Conservation (phyloP, 2,329 filamentous ascomycete species). For the Colletotrichum lupini region DNA sequence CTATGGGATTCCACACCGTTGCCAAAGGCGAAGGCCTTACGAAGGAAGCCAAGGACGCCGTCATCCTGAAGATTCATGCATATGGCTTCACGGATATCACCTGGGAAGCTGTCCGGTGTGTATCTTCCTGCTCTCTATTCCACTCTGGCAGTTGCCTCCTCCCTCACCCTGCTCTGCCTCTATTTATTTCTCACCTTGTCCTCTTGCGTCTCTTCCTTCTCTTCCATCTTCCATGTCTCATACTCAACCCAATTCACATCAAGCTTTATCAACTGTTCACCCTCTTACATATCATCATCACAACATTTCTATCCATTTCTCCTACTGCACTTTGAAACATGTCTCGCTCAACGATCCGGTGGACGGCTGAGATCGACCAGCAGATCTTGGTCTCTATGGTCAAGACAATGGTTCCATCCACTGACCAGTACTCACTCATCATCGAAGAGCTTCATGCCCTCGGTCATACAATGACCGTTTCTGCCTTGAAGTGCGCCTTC, state of each 20-base stretch:
- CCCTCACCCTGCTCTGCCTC: neutral
- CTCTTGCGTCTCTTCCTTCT: neutral
- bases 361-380: slow-evolving; percentile 55
- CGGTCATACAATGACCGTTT: slow-evolving; percentile 53
- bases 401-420: slow-evolving; percentile 47
- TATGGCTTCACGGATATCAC: slow-evolving; percentile 47
- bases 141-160: neutral
- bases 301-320: neutral
- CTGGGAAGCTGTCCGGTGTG: slow-evolving; percentile 59
- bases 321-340: neutral
- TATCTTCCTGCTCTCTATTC: neutral
- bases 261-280: neutral
- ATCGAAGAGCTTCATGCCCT: slow-evolving; percentile 43
- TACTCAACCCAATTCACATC: slow-evolving; percentile 15
- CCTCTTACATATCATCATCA: neutral
- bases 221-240: slow-evolving; percentile 5
- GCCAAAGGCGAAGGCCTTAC: slow-evolving; percentile 42
- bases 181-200: neutral
- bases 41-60: slow-evolving; percentile 41
- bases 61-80: slow-evolving; percentile 46
- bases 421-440: slow-evolving; percentile 48
- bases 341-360: slow-evolving; percentile 48
- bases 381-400: slow-evolving; percentile 56
- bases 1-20: slow-evolving; percentile 45
- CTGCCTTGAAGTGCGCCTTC: slow-evolving; percentile 51